A percentile compares a stretch with the other conserved stretches of the same genome.
phyloP scores from a whole-genome alignment of 371 early-diverging fungal genomes.

The Haplosporangium sp. region DNA sequence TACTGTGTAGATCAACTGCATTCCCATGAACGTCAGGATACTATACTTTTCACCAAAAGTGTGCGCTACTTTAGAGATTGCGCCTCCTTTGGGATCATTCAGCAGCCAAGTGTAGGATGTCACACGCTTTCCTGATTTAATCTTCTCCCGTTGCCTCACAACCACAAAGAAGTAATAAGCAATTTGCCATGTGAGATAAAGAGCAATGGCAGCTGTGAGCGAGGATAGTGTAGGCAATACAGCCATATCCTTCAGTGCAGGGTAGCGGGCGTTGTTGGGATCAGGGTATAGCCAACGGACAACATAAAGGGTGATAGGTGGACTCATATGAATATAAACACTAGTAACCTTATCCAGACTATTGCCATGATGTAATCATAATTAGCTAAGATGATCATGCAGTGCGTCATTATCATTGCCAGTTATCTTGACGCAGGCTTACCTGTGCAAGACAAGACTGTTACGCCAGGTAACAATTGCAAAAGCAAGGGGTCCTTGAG shows the following conservation, averaged over 20 bases:
- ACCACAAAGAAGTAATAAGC: slow-evolving; percentile 76
- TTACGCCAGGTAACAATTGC: slow-evolving; percentile 83
- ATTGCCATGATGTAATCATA: slow-evolving; percentile 3
- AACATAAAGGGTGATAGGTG: slow-evolving; percentile 70
- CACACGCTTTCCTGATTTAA: slow-evolving; percentile 69
- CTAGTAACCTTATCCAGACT: slow-evolving; percentile 82
- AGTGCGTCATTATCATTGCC: background rate
- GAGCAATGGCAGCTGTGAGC: slow-evolving; percentile 61
- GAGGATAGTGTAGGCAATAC: slow-evolving; percentile 56
- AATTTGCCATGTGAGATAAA: slow-evolving; percentile 77
- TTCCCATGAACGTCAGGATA: slow-evolving; percentile 73
- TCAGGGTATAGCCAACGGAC: slow-evolving; percentile 72
- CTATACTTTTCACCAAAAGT: slow-evolving; percentile 68
- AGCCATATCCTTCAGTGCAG: slow-evolving; percentile 56
- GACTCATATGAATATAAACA: slow-evolving; percentile 78
- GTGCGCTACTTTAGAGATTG: slow-evolving; percentile 63
- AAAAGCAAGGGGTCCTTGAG: slow-evolving; percentile 77
- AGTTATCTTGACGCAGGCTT: background rate
- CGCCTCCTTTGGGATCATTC: slow-evolving; percentile 63
- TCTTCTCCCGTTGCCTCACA: slow-evolving; percentile 69
- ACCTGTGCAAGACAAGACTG: slow-evolving; percentile 56
- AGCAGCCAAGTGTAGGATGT: slow-evolving; percentile 80
- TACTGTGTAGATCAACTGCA: slow-evolving; percentile 71
- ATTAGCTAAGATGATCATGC: too few species aligned
- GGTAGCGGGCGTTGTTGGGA: slow-evolving; percentile 58